phyloP scores from a whole-genome alignment of 768 basidiomycete species.

The Tricholoma flavovirens region DNA sequence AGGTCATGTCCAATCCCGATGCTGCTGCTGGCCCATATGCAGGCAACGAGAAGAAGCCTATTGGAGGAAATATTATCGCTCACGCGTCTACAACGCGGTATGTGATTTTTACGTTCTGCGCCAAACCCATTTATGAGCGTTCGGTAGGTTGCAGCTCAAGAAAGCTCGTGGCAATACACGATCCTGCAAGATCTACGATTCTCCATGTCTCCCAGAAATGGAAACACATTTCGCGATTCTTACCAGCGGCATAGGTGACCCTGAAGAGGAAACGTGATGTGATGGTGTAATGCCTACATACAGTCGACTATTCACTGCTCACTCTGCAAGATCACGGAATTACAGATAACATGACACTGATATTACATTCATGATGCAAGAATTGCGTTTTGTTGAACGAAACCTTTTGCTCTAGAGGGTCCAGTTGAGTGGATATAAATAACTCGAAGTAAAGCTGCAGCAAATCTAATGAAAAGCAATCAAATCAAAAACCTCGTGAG shows the following conservation, averaged over 20 bases:
- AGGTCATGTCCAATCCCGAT: constrained; percentile 99
- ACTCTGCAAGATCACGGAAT: too few relatives aligned
- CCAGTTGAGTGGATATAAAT: constrained; percentile 47
- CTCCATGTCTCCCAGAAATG: constrained; percentile 94
- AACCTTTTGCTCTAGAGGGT: constrained; percentile 8
- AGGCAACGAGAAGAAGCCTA: constrained; percentile 94
- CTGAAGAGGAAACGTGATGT: constrained; percentile 72
- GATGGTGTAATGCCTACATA: too few relatives aligned
- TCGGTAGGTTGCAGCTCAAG: constrained; percentile 62
- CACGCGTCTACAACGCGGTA: constrained; percentile 97
- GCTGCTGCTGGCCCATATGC: constrained; percentile 85
- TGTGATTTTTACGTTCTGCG: constrained; percentile 8
- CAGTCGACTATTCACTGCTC: too few relatives aligned
- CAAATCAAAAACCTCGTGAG: constrained; percentile 79
- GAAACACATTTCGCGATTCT: constrained; percentile 95
- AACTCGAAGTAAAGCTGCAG: constrained; percentile 18
- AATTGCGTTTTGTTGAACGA: constrained; percentile 15
- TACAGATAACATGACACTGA: too few relatives aligned
- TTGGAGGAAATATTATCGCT: constrained; percentile 98
- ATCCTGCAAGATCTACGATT: constrained; percentile 96
- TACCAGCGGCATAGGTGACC: constrained; percentile 86
- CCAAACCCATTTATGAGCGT: constrained; percentile 30
- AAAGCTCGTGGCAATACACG: constrained; percentile 91
- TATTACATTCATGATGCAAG: constrained; percentile 19
- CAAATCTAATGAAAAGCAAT: constrained; percentile 17